Base-by-base conservation (phyloP, 495 filamentous ascomycete genomes). In the Hypoxylon trugodes region DNA sequence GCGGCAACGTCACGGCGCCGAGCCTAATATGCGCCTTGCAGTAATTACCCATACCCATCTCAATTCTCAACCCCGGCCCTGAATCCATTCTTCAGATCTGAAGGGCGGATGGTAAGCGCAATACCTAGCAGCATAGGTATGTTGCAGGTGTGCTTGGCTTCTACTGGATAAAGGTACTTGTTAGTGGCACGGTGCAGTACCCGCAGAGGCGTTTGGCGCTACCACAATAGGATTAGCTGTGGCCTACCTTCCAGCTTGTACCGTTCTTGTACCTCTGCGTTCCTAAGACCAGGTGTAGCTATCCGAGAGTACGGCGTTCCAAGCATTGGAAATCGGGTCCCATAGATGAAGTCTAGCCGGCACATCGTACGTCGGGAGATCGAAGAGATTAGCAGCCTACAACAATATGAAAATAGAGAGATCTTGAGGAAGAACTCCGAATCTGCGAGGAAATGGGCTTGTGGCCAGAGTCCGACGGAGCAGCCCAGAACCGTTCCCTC, bases 291-390 rank as follows among this genome's bases (percentile, higher is more conserved):
- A 59, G 35, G 64, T 51, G 58, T 61, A 61, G 58, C 58, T 67
- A 67, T 67, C 64, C 64, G 64, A 58, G 41, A 58, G 13, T 42
- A 52, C 57, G 47, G 52, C 8, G 58, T 58, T 32, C 48, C 46
- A 48, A 53, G 25, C n/a, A 35, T 52, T 52, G 57, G 63, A 54
- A 49, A 54, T 30, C 13, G 33, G 58, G 53, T 45, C 52, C 58
- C 64, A 36, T 48, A 28, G 40, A 57, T 53, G 45, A 41, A 33
- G 25, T 30, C 21, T 46, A 53, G 28, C 28, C 53, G 58, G 64
- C 58, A 49, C 58, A 67, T 58, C 64, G 64, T 67, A 58, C 48
- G 30, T 59, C 53, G 52, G 48, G 42, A 62, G 58, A 67, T 67
- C 64, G 61, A 25, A 28, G 41, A 47, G 36, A 55, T 46, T 52